phyloP scores from a whole-genome alignment of 306 rosid genomes.

The Rosa chinensis region DNA sequence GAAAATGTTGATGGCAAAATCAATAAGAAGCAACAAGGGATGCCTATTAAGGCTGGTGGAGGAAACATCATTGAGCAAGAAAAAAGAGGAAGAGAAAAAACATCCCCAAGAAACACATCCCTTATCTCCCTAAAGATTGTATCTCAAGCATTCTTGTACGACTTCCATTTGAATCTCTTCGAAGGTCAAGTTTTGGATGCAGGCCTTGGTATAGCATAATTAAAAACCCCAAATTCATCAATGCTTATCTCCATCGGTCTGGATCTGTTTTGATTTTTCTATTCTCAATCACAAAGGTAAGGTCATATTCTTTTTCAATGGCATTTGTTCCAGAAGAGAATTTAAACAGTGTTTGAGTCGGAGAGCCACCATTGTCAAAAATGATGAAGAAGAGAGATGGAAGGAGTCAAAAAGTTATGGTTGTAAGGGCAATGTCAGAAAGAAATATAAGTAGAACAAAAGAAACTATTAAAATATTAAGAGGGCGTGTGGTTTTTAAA shows the following conservation, averaged over 20 bases:
- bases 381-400: too few relatives aligned
- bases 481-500: too few relatives aligned
- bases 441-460: too few relatives aligned
- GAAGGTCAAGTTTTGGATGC: slow-evolving; percentile 47
- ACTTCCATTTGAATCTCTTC: slow-evolving; percentile 50
- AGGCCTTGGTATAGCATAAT: slow-evolving; percentile 44
- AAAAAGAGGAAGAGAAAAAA: slow-evolving; percentile 32
- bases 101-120: slow-evolving; percentile 28
- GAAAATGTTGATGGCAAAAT: slow-evolving; percentile 18
- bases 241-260: slow-evolving; percentile 32
- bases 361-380: too few relatives aligned
- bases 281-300: slow-evolving; percentile 2
- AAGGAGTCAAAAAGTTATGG: too few relatives aligned
- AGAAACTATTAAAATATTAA: too few relatives aligned
- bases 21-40: slow-evolving; percentile 22
- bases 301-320: not conserved
- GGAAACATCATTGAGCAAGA: slow-evolving; percentile 30
- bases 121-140: slow-evolving; percentile 45
- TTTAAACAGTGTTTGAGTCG: slow-evolving; percentile 29
- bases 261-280: slow-evolving; percentile 49
- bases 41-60: slow-evolving; percentile 33
- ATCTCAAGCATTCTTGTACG: slow-evolving; percentile 41
- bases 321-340: slow-evolving; percentile 15
- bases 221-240: slow-evolving; percentile 27
- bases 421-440: too few relatives aligned